Evolutionary conservation across 1,284 basidiomycete species (phyloP).

Genomic region (Dichomitus squalens): DNA sequence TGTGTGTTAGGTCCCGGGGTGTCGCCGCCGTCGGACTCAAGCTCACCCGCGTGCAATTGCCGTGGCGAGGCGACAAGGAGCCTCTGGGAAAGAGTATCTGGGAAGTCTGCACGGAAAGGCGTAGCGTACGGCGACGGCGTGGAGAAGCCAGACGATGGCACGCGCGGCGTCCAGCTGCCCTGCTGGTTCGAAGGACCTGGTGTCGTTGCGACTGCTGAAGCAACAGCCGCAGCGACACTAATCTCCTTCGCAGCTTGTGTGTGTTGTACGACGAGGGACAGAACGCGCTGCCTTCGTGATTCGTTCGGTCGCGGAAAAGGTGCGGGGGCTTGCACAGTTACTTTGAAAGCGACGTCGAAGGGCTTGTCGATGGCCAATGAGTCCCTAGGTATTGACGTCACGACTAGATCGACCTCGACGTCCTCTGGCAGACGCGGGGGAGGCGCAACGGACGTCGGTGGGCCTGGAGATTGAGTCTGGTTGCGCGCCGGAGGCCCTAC

Average conservation of each 20-base stretch:
- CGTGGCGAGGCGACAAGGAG: slow-evolving; percentile 45
- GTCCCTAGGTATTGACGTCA: slow-evolving; percentile 50
- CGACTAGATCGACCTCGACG: slow-evolving; percentile 61
- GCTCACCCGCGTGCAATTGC: slow-evolving; percentile 25
- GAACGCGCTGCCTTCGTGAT: slow-evolving; percentile 39
- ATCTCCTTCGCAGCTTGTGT: slow-evolving; percentile 42
- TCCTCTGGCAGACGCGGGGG: slow-evolving; percentile 34
- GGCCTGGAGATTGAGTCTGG: slow-evolving; percentile 51
- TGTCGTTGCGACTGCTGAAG: slow-evolving; percentile 19
- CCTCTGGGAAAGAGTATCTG: slow-evolving; percentile 51
- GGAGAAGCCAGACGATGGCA: slow-evolving; percentile 49
- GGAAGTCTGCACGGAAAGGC: slow-evolving; percentile 42
- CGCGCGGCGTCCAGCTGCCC: slow-evolving; percentile 45
- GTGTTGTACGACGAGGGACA: slow-evolving; percentile 67
- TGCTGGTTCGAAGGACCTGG: slow-evolving; percentile 20
- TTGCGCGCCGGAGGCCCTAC: slow-evolving; percentile 37
- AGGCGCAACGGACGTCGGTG: slow-evolving; percentile 24
- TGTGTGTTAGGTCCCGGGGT: slow-evolving; percentile 26
- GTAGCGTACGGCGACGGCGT: slow-evolving; percentile 49
- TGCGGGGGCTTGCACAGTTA: slow-evolving; percentile 49
- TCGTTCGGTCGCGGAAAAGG: slow-evolving; percentile 32
- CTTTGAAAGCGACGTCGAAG: slow-evolving; percentile 55
- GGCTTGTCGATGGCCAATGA: slow-evolving; percentile 53
- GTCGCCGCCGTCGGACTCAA: slow-evolving; percentile 30
- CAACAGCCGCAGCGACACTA: slow-evolving; percentile 26